These are phyloP conservation scores for Leavenworthia alabamica DNA, from an alignment of 345 rosid species.

Conservation along the genomic window DNA sequence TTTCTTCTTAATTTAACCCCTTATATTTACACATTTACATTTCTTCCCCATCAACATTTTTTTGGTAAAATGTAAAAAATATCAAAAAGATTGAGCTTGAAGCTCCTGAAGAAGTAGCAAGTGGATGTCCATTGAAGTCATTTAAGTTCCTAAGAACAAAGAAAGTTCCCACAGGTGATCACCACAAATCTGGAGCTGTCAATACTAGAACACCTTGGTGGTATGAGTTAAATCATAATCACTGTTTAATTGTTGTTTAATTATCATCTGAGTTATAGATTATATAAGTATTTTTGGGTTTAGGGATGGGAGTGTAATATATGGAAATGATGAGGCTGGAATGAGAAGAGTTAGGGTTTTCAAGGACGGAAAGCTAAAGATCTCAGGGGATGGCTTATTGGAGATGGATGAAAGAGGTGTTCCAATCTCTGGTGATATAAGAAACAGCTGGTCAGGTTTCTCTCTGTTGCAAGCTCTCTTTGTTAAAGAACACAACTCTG, in stretches of 20 bases:
- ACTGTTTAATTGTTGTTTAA: not conserved
- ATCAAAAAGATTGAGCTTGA: conserved; percentile 46
- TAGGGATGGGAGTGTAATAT: conserved; percentile 81
- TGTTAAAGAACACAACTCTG: conserved; percentile 57
- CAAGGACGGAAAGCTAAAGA: conserved; percentile 63
- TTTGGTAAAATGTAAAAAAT: not conserved
- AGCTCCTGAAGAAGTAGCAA: conserved; percentile 49
- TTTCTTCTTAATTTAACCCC: not conserved
- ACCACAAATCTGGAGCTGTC: conserved; percentile 36
- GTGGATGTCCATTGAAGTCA: conserved; percentile 56
- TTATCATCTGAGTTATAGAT: not conserved
- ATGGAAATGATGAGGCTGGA: conserved; percentile 58
- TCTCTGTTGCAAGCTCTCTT: conserved; percentile 66
- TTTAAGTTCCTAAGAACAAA: conserved; percentile 54
- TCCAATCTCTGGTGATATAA: conserved; percentile 67
- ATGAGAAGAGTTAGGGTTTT: conserved; percentile 64
- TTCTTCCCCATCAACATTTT: not conserved
- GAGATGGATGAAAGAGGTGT: conserved; percentile 51
- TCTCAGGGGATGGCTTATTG: conserved; percentile 47
- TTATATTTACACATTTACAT: not conserved
- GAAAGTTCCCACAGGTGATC: conserved; percentile 39
- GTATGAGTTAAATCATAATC: conserved; percentile 30
- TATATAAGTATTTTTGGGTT: not conserved
- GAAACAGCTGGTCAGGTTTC: conserved; percentile 82
- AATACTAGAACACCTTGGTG: conserved; percentile 86